These are phyloP conservation scores for Solanum clarkiae DNA, from an alignment of 257 asterid species.

Conservation along the genomic window DNA sequence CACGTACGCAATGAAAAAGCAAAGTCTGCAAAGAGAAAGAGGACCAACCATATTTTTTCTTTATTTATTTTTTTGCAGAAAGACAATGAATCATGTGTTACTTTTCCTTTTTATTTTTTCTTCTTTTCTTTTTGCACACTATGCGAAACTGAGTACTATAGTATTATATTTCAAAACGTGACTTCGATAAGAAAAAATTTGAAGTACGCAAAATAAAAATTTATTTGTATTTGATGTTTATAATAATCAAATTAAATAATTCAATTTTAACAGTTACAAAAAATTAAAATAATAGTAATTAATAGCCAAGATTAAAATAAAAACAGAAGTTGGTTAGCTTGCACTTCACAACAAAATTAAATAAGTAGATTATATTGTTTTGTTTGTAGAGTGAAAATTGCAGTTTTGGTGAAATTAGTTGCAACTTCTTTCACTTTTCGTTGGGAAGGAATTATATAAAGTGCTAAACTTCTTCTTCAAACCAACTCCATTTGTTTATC, in stretches of 20 bases:
- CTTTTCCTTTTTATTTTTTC: neutral
- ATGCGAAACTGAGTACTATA: neutral
- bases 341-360: slow-evolving; percentile 23
- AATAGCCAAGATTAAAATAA: neutral
- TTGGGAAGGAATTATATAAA: slow-evolving; percentile 2
- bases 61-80: neutral
- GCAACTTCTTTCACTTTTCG: slow-evolving; percentile 24
- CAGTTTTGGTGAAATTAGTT: slow-evolving; percentile 33
- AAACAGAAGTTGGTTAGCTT: neutral
- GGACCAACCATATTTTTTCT: neutral
- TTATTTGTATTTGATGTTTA: neutral
- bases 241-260: neutral
- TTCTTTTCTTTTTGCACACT: neutral
- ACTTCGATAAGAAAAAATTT: too few species aligned
- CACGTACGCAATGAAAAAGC: neutral
- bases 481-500: slow-evolving; percentile 4
- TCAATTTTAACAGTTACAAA: neutral
- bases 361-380: slow-evolving; percentile 14
- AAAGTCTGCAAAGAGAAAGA: neutral
- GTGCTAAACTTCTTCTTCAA: slow-evolving; percentile 6
- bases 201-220: too few species aligned
- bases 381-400: slow-evolving; percentile 8
- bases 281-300: neutral
- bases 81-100: neutral
- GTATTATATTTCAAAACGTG: neutral